These are phyloP conservation scores for Leishmania lainsoni DNA, from an alignment of 208 protist genomes.

Conservation along the genomic window DNA sequence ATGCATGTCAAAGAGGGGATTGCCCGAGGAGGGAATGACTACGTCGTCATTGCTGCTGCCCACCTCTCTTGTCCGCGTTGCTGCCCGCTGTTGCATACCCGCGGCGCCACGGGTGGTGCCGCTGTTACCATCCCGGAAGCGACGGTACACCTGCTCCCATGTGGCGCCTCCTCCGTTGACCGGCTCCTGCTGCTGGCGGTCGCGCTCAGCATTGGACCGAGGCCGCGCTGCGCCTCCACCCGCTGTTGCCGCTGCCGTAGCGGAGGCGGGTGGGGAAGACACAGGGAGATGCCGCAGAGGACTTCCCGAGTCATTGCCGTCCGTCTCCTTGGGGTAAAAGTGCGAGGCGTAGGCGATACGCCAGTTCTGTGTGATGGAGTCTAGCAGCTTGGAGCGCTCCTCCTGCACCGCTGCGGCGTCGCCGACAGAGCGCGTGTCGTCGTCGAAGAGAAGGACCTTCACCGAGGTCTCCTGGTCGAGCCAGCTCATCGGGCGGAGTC, in stretches of 20 bases:
- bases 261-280: neutral
- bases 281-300: neutral
- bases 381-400: conserved; percentile 29
- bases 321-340: conserved; percentile 19
- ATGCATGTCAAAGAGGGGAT: conserved; percentile 34
- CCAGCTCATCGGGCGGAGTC: conserved; percentile 31
- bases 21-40: conserved; percentile 24
- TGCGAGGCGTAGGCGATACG: conserved; percentile 29
- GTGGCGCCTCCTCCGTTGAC: neutral
- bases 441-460: conserved; percentile 33
- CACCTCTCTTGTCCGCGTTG: neutral
- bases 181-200: neutral
- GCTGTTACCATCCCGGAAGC: conserved; percentile 21
- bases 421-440: conserved; percentile 29
- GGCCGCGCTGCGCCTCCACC: neutral
- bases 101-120: neutral
- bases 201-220: neutral
- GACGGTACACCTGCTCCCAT: conserved; percentile 30
- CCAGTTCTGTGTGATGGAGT: conserved; percentile 22
- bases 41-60: neutral
- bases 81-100: neutral
- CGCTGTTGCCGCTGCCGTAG: neutral
- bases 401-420: conserved; percentile 25
- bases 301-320: conserved; percentile 10
- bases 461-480: conserved; percentile 26